These are phyloP conservation scores for Suillus luteus DNA, from an alignment of 768 basidiomycete genomes.

Conservation along the genomic window DNA sequence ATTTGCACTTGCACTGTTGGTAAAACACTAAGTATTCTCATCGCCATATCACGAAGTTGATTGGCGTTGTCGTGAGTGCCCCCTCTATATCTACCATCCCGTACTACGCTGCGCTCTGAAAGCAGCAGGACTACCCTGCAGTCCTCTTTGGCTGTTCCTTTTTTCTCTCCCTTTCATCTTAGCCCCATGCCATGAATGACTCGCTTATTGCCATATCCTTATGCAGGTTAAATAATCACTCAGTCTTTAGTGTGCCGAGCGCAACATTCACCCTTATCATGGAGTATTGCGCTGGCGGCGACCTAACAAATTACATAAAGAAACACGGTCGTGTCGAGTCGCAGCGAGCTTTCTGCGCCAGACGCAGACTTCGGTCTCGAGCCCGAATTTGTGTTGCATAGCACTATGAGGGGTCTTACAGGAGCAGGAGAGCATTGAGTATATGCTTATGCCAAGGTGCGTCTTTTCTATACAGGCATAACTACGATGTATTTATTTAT, in stretches of 20 bases:
- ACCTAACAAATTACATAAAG: slow-evolving; percentile 96
- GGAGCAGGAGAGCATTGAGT: no score
- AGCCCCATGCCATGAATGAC: background rate
- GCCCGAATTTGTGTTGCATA: no score
- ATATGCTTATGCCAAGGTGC: no score
- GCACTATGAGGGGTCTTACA: no score
- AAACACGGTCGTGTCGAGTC: slow-evolving; percentile 89
- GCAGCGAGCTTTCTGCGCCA: no score
- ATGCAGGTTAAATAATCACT: slow-evolving; percentile 11
- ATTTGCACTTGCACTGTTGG: no score
- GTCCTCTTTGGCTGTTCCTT: background rate
- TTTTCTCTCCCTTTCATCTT: background rate
- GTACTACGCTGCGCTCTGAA: background rate
- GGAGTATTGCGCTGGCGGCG: slow-evolving; percentile 96
- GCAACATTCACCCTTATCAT: slow-evolving; percentile 90
- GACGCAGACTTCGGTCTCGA: no score
- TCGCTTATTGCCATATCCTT: background rate
- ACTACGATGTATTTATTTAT: no score
- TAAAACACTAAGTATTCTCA: no score
- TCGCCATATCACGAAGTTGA: slow-evolving; percentile 87
- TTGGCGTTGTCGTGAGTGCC: slow-evolving; percentile 83
- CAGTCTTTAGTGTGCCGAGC: slow-evolving; percentile 60
- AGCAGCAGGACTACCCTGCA: background rate
- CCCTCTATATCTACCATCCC: slow-evolving; percentile 2
- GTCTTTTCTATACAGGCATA: no score